Conservation (phyloP, 129 eudicot genomes). For the Lonicera japonica region DNA sequence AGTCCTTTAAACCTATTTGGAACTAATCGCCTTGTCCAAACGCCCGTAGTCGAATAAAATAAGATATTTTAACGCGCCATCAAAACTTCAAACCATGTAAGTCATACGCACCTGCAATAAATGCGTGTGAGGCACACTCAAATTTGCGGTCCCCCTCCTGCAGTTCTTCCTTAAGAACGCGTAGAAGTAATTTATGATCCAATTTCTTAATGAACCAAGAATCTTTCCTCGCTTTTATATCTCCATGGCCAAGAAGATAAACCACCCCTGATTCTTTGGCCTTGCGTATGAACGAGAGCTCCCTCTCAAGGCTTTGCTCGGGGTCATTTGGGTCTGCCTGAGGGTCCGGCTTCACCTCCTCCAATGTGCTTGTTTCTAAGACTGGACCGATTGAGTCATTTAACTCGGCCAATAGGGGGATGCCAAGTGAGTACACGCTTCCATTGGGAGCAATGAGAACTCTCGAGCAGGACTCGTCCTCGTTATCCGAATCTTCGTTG, state of each 20-base stretch:
- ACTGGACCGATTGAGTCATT: conserved; percentile 25
- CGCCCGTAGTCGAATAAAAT: too few relatives aligned
- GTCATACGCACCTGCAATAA: conserved; percentile 89
- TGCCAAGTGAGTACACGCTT: conserved; percentile 59
- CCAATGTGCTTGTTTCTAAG: conserved; percentile 59
- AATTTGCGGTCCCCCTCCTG: conserved; percentile 81
- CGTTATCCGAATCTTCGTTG: conserved; percentile 52
- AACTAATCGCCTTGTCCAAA: not conserved
- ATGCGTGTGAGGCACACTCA: conserved; percentile 90
- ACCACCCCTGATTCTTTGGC: conserved; percentile 96
- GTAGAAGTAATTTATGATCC: conserved; percentile 79
- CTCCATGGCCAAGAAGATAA: conserved; percentile 95
- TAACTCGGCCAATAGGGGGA: conserved; percentile 62
- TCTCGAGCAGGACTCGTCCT: conserved; percentile 42
- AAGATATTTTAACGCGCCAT: not conserved
- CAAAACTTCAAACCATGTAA: conserved; percentile 65
- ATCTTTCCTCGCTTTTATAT: conserved; percentile 83
- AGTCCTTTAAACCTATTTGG: not conserved
- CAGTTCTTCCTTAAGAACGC: conserved; percentile 85
- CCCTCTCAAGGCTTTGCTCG: conserved; percentile 82
- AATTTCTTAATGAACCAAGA: conserved; percentile 89
- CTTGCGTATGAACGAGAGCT: conserved; percentile 61
- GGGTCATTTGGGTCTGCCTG: conserved; percentile 24
- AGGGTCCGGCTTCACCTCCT: conserved; percentile 26
- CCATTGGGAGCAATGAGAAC: conserved; percentile 67